A percentile compares a stretch with the other conserved stretches of the same genome.
phyloP scores from a whole-genome alignment of 768 basidiomycete genomes.

The Auriculariales sp. region DNA sequence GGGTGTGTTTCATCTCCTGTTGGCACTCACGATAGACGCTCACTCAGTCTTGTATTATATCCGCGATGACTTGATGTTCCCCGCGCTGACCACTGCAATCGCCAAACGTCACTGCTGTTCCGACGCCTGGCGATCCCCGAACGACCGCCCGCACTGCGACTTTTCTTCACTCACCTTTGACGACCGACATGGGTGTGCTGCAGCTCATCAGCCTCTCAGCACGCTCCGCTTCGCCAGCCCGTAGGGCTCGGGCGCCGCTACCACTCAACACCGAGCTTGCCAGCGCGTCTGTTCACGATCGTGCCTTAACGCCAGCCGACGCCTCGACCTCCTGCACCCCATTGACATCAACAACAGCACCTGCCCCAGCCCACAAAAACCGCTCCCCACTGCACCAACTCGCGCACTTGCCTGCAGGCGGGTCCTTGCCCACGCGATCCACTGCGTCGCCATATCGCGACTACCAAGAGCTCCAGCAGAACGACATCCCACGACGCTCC shows the following conservation, averaged over 20 bases:
- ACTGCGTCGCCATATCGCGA: too few species aligned
- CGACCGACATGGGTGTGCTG: neutral
- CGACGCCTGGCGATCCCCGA: too few species aligned
- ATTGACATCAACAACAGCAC: neutral
- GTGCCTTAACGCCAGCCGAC: neutral
- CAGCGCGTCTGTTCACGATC: neutral
- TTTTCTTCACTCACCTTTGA: too few species aligned
- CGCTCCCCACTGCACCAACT: too few species aligned
- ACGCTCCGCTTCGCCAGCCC: neutral
- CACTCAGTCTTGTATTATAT: too few species aligned
- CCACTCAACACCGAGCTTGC: neutral
- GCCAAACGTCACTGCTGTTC: too few species aligned
- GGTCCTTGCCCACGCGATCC: too few species aligned
- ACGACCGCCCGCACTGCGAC: too few species aligned
- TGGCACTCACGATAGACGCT: neutral
- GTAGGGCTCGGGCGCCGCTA: neutral
- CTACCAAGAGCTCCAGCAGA: too few species aligned
- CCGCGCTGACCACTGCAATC: neutral
- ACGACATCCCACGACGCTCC: too few species aligned
- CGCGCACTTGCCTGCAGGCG: too few species aligned
- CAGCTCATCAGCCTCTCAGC: neutral
- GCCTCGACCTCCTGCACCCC: neutral
- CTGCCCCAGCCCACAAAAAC: neutral
- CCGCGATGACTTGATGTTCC: neutral
- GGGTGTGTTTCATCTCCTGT: neutral